These are phyloP conservation scores for Aspergillus thermomutatus DNA, from an alignment of 2,329 filamentous ascomycete species.

Conservation along the genomic window DNA sequence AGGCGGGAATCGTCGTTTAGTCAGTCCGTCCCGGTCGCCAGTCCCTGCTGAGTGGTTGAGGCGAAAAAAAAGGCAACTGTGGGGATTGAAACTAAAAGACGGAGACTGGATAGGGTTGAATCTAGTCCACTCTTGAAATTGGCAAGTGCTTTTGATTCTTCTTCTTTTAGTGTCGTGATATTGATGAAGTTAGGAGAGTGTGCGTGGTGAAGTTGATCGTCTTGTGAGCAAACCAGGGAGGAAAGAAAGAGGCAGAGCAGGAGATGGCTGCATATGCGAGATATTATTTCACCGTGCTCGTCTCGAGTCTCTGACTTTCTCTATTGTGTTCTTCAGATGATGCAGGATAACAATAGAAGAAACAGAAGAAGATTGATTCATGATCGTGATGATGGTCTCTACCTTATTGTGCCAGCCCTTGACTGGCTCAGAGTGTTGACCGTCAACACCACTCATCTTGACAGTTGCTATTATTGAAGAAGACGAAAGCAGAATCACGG, in stretches of 20 bases:
- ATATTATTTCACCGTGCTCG: neutral
- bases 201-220: neutral
- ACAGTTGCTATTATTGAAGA: neutral
- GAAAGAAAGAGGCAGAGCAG: neutral
- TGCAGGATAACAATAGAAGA: neutral
- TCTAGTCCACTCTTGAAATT: neutral
- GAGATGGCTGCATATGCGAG: neutral
- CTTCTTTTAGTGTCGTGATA: neutral
- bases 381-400: neutral
- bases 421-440: neutral
- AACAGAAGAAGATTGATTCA: neutral
- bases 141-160: neutral
- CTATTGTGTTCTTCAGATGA: neutral
- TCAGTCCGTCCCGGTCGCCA: neutral
- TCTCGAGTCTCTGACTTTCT: neutral
- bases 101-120: neutral
- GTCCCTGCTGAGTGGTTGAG: neutral
- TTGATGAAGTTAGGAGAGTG: neutral
- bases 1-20: constrained; percentile 11
- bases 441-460: neutral
- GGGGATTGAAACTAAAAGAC: neutral
- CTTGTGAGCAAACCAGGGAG: neutral
- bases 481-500: neutral
- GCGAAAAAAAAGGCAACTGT: neutral
- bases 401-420: neutral